phyloP scores from a whole-genome alignment of 495 filamentous ascomycete species.

The Jackrogersella multiformis region DNA sequence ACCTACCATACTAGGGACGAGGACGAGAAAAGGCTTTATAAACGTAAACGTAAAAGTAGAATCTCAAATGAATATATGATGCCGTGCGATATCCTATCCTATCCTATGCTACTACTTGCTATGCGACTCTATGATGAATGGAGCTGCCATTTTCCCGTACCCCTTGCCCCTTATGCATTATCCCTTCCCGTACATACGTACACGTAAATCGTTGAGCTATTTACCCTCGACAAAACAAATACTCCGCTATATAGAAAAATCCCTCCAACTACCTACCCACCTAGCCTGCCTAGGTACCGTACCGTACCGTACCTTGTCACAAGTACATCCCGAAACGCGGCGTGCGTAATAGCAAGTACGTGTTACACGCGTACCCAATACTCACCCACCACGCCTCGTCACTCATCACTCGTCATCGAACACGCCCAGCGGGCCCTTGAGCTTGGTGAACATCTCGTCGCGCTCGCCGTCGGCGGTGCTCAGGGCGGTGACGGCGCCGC shows the following conservation, averaged over 20 bases:
- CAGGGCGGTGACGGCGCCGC: constrained; percentile 85
- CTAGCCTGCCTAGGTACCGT: too few species aligned
- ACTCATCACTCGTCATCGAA: constrained; percentile 54
- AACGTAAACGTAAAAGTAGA: too few species aligned
- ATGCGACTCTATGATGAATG: constrained; percentile 38
- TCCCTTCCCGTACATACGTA: not conserved
- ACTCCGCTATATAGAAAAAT: not conserved
- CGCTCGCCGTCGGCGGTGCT: constrained; percentile 81
- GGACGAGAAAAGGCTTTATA: too few species aligned
- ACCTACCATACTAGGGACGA: too few species aligned
- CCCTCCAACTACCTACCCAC: too few species aligned
- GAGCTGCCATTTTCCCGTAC: constrained; percentile 18
- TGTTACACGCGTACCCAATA: not conserved
- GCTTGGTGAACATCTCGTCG: constrained; percentile 90
- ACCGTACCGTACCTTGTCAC: too few species aligned
- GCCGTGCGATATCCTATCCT: constrained; percentile 16
- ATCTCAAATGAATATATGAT: constrained; percentile 4
- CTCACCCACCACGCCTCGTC: constrained; percentile 37
- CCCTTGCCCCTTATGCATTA: not conserved
- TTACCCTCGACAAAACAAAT: not conserved
- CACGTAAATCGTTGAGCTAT: not conserved
- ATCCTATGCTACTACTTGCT: not conserved
- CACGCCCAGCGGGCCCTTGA: constrained; percentile 70
- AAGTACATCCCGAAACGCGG: not conserved
- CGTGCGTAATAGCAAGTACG: not conserved